phyloP scores from a whole-genome alignment of 345 rosid species.

The Aegle marmelos region DNA sequence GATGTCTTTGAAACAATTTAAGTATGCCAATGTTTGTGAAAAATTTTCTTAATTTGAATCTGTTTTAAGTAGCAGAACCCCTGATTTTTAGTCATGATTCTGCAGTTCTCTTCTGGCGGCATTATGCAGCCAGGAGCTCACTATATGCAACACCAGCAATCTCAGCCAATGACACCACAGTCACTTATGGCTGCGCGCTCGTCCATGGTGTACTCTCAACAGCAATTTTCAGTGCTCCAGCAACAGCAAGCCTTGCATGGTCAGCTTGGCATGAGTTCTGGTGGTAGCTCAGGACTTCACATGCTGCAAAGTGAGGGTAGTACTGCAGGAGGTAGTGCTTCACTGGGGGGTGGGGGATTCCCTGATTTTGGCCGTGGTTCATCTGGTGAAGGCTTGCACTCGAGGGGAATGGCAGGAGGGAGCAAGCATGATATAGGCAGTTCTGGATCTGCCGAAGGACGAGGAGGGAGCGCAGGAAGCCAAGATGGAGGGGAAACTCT shows the following conservation, averaged over 20 bases:
- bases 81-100: conserved; percentile 1
- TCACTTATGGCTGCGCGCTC: conserved; percentile 89
- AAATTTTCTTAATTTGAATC: not conserved
- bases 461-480: conserved; percentile 77
- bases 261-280: conserved; percentile 90
- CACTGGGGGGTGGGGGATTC: conserved; percentile 59
- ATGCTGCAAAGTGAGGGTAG: conserved; percentile 55
- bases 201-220: conserved; percentile 85
- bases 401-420: conserved; percentile 47
- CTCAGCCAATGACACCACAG: conserved; percentile 86
- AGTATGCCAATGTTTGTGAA: not conserved
- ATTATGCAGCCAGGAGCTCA: conserved; percentile 76
- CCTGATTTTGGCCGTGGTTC: conserved; percentile 65
- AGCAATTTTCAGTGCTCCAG: conserved; percentile 72
- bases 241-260: conserved; percentile 81
- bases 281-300: conserved; percentile 58
- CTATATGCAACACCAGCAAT: conserved; percentile 90
- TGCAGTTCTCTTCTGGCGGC: conserved; percentile 70
- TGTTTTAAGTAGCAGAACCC: not conserved
- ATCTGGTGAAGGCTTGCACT: conserved; percentile 36
- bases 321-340: conserved; percentile 67
- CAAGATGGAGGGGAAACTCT: conserved; percentile 82
- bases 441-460: conserved; percentile 58
- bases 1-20: not conserved
- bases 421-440: conserved; percentile 82